phyloP scores from a whole-genome alignment of 2,329 filamentous ascomycete species.

The Passalora sequoiae region DNA sequence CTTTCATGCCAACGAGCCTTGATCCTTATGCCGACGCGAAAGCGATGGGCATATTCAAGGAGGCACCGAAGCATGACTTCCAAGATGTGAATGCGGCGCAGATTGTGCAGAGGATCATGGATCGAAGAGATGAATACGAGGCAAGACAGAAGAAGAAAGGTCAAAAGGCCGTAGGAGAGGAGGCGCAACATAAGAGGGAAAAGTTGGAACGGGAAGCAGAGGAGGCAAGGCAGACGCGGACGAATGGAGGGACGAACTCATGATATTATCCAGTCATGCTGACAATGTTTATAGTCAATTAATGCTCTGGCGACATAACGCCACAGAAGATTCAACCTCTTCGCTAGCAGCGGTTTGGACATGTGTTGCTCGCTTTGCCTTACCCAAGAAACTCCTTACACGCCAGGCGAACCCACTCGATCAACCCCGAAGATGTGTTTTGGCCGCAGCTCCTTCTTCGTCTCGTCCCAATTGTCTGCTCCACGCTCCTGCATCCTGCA shows the following conservation, averaged over 20 bases:
- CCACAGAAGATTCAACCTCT: slow-evolving; percentile 11
- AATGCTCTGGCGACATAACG: slow-evolving; percentile 1
- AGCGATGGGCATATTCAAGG: slow-evolving; percentile 73
- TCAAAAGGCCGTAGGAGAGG: slow-evolving; percentile 74
- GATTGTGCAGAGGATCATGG: slow-evolving; percentile 86
- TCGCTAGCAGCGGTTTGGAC: background rate
- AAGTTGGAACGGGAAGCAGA: slow-evolving; percentile 9
- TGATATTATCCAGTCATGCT: background rate
- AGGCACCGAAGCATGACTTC: slow-evolving; percentile 73
- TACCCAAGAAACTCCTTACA: too few relatives aligned
- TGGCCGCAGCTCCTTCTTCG: too few relatives aligned
- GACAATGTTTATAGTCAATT: slow-evolving; percentile 3
- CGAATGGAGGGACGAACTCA: slow-evolving; percentile 3
- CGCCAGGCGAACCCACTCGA: too few relatives aligned
- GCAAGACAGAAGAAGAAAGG: slow-evolving; percentile 86
- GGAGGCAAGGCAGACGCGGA: slow-evolving; percentile 3
- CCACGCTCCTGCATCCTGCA: too few relatives aligned
- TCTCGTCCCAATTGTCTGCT: too few relatives aligned
- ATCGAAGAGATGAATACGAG: slow-evolving; percentile 81
- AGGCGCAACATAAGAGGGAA: slow-evolving; percentile 29
- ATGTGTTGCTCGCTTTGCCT: background rate
- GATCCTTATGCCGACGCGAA: slow-evolving; percentile 70
- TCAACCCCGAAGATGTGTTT: too few relatives aligned
- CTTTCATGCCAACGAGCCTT: slow-evolving; percentile 65
- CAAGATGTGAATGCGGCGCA: slow-evolving; percentile 84